Percentiles rank a stretch among this genome's conserved stretches.
Evolutionary conservation across 768 basidiomycete species (phyloP).

Genomic region (Pleurotus platypus): DNA sequence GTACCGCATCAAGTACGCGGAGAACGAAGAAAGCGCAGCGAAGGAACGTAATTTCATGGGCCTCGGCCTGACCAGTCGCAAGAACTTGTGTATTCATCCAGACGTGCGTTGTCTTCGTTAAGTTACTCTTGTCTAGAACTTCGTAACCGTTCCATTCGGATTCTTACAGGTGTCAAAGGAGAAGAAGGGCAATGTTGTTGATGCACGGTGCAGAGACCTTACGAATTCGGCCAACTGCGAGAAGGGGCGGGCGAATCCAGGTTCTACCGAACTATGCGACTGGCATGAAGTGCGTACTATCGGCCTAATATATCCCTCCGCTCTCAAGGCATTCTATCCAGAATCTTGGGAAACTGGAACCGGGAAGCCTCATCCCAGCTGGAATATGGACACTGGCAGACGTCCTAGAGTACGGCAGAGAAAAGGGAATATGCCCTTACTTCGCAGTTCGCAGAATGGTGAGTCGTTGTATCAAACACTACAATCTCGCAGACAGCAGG

Average conservation of each 20-base stretch:
- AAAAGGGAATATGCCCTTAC: constrained; percentile 89
- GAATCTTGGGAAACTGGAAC: constrained; percentile 81
- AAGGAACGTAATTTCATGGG: constrained; percentile 86
- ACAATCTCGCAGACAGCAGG: no score
- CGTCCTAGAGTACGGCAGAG: constrained; percentile 81
- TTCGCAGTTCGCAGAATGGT: constrained; percentile 97
- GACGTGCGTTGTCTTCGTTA: constrained; percentile 50
- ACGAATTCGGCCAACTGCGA: constrained; percentile 83
- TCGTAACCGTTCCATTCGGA: background rate
- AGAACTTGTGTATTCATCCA: constrained; percentile 95
- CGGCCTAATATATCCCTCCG: background rate
- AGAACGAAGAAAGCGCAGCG: constrained; percentile 66
- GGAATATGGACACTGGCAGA: constrained; percentile 96
- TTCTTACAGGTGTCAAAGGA: constrained; percentile 80
- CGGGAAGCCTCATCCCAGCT: constrained; percentile 75
- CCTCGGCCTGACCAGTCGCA: constrained; percentile 89
- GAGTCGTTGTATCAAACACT: constrained; percentile 4
- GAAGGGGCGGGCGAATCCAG: constrained; percentile 82
- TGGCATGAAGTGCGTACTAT: constrained; percentile 80
- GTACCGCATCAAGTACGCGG: constrained; percentile 73
- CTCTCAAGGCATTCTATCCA: constrained; percentile 26
- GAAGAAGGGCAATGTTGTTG: constrained; percentile 97
- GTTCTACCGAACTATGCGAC: constrained; percentile 86
- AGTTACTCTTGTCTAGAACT: background rate
- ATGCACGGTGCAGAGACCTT: constrained; percentile 94